Conservation (phyloP, 2,329 filamentous ascomycete genomes). For the Fusarium fracticaudum region DNA sequence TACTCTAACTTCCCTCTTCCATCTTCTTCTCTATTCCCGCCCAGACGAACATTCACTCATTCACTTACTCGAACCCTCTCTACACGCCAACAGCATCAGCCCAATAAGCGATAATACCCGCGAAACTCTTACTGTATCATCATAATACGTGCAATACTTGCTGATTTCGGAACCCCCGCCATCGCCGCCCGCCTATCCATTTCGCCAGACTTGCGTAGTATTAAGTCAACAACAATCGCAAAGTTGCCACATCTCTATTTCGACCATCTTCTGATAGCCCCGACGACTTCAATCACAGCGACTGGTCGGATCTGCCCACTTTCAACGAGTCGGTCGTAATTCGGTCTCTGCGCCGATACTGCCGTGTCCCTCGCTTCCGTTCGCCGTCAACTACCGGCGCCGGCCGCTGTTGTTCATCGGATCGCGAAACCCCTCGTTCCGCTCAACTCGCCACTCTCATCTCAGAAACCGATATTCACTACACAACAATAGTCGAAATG, state of each 20-base stretch:
- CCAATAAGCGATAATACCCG: slow-evolving; percentile 5
- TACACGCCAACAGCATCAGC: neutral
- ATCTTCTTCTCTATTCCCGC: slow-evolving; percentile 14
- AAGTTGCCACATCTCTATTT: slow-evolving; percentile 9
- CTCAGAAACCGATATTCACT: slow-evolving; percentile 5
- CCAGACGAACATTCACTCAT: neutral
- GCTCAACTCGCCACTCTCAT: slow-evolving; percentile 12
- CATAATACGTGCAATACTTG: slow-evolving; percentile 14
- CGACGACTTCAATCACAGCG: neutral
- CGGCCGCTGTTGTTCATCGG: slow-evolving; percentile 24
- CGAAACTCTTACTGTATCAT: slow-evolving; percentile 20
- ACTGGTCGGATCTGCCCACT: neutral
- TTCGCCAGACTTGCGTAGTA: slow-evolving; percentile 11
- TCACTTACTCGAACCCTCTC: neutral
- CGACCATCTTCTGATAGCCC: neutral
- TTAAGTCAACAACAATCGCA: slow-evolving; percentile 9
- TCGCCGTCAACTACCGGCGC: slow-evolving; percentile 31
- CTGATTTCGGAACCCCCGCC: slow-evolving; percentile 23
- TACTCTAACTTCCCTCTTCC: slow-evolving; percentile 19
- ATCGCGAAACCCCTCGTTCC: slow-evolving; percentile 31
- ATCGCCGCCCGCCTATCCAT: slow-evolving; percentile 20
- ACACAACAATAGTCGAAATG: slow-evolving; percentile 30
- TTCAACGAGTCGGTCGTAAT: slow-evolving; percentile 14
- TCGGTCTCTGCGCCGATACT: slow-evolving; percentile 30
- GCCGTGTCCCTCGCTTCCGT: slow-evolving; percentile 25